phyloP scores from a whole-genome alignment of 2,329 filamentous ascomycete species.

The Fusarium proliferatum region DNA sequence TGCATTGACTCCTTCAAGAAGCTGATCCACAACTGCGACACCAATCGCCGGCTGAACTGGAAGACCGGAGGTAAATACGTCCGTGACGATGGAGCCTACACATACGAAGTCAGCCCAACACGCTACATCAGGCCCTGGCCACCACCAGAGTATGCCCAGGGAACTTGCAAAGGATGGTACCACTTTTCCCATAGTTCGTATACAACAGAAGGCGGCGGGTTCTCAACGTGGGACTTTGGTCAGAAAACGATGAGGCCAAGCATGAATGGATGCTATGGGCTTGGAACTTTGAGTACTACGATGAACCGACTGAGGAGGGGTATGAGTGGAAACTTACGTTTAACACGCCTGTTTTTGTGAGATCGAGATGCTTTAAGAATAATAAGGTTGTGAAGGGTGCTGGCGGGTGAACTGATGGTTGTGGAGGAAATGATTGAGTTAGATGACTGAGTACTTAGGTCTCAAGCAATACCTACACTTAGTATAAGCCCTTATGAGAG shows the following conservation, averaged over 20 bases:
- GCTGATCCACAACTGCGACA: neutral
- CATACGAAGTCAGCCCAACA: neutral
- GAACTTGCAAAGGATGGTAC: neutral
- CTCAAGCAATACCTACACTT: too few species aligned
- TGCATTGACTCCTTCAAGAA: conserved; percentile 11
- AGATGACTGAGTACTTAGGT: too few species aligned
- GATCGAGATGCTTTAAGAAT: conserved; percentile 2
- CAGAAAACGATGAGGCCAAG: conserved; percentile 7
- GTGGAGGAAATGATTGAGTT: neutral
- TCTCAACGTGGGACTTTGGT: conserved; percentile 3
- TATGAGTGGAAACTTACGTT: conserved; percentile 13
- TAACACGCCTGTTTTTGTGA: neutral
- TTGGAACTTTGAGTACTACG: conserved; percentile 9
- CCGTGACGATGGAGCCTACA: neutral
- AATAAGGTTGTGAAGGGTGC: neutral
- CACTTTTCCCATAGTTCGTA: neutral
- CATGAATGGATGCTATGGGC: conserved; percentile 1
- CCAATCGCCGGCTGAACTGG: neutral
- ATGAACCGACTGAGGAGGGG: neutral
- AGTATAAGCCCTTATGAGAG: too few species aligned
- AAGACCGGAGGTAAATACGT: neutral
- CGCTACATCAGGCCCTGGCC: neutral
- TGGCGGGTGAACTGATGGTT: conserved; percentile 1
- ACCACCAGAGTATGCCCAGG: neutral
- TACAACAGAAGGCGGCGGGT: neutral